These are phyloP conservation scores for Agrocybe praecox DNA, from an alignment of 768 basidiomycete genomes.

Conservation along the genomic window DNA sequence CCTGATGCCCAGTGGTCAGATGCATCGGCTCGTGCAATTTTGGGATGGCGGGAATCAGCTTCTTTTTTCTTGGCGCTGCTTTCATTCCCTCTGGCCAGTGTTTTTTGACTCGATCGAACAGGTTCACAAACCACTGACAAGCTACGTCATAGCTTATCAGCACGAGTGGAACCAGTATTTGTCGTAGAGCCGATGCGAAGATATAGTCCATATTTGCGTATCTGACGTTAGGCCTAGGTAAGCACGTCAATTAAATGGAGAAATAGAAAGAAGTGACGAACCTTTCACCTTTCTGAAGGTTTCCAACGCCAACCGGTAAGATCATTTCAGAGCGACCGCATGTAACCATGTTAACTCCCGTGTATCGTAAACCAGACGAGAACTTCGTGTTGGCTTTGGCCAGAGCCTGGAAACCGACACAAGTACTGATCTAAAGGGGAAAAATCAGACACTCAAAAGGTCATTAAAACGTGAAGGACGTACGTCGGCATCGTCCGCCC, in stretches of 20 bases:
- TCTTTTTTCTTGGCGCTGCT: too few species aligned
- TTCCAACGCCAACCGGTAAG: constrained; percentile 24
- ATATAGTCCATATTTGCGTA: constrained; percentile 17
- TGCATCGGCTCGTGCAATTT: constrained; percentile 5
- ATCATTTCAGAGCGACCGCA: constrained; percentile 26
- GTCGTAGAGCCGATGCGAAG: not conserved
- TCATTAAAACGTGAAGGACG: too few species aligned
- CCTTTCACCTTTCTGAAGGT: constrained; percentile 34
- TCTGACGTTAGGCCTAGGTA: constrained; percentile 6
- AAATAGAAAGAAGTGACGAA: constrained; percentile 9
- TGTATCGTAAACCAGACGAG: constrained; percentile 17
- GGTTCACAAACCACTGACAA: constrained; percentile 29
- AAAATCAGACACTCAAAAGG: too few species aligned
- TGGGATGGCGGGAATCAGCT: constrained; percentile 3
- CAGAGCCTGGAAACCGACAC: constrained; percentile 24
- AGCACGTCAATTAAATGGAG: not conserved
- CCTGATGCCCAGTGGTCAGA: not conserved
- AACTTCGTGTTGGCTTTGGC: constrained; percentile 20
- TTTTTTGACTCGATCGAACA: constrained; percentile 15
- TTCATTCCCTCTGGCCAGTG: not conserved
- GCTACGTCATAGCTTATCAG: constrained; percentile 29
- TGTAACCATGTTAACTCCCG: constrained; percentile 21
- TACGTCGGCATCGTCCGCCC: constrained; percentile 8
- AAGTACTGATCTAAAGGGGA: constrained; percentile 21
- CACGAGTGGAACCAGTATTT: not conserved